Percentiles rank a stretch among this genome's conserved stretches.
These are phyloP conservation scores for Pilasporangium apinafurcum DNA, from an alignment of 352 stramenopile genomes.

Conservation along the genomic window DNA sequence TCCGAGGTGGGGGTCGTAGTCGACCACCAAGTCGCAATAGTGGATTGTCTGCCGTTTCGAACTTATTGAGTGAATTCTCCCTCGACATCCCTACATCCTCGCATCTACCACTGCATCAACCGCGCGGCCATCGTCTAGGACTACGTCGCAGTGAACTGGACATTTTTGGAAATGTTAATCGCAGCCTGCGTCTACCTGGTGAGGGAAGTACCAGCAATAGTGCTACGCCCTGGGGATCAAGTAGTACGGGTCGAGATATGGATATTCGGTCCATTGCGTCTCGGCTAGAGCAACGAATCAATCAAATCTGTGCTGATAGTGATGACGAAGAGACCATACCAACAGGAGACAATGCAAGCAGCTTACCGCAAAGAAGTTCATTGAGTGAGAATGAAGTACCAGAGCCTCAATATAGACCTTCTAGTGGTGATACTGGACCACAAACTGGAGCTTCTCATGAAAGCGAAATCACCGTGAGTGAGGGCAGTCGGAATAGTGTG, in stretches of 20 bases:
- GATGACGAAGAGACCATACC: conserved; percentile 14
- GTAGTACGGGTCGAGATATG: conserved; percentile 20
- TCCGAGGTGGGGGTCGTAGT: conserved; percentile 30
- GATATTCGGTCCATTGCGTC: conserved; percentile 68
- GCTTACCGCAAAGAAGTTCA: too few relatives aligned
- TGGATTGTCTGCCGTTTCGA: conserved; percentile 61
- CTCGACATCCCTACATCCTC: conserved; percentile 59
- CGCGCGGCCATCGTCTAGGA: conserved; percentile 14
- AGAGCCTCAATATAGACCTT: too few relatives aligned
- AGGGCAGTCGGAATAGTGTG: conserved; percentile 11
- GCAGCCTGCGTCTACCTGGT: conserved; percentile 27
- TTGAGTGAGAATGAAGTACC: too few relatives aligned
- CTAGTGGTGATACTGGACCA: too few relatives aligned
- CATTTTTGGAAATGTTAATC: conserved; percentile 31
- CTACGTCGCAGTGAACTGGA: conserved; percentile 46
- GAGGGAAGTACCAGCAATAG: conserved; percentile 16
- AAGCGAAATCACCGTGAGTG: conserved; percentile 28
- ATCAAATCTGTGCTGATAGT: conserved; percentile 27
- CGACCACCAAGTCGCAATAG: conserved; percentile 55
- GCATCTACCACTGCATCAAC: conserved; percentile 22
- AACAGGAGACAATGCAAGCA: conserved; percentile 2
- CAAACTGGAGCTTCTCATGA: conserved; percentile 14
- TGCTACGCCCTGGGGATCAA: conserved; percentile 26
- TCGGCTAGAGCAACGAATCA: conserved; percentile 71
- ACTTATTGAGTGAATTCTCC: conserved; percentile 78